Evolutionary conservation across 1,284 basidiomycete species (phyloP).

Genomic region (Omphalotus olearius): DNA sequence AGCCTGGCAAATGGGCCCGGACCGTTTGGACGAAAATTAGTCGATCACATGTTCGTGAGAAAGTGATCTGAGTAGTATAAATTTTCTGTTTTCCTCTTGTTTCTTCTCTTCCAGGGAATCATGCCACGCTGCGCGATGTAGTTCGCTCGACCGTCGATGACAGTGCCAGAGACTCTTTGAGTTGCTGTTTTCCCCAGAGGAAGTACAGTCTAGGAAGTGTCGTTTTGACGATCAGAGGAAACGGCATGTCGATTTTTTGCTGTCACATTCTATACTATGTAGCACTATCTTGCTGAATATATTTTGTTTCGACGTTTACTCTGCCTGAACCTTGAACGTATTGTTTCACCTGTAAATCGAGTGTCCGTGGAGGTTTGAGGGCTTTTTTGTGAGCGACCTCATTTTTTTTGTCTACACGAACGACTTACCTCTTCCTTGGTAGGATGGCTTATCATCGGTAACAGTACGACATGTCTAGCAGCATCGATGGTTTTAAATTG

Average conservation of each 20-base stretch:
- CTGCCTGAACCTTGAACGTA: too few relatives aligned
- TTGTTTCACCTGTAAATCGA: too few relatives aligned
- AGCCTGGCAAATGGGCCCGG: too few relatives aligned
- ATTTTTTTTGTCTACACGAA: too few relatives aligned
- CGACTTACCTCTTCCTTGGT: too few relatives aligned
- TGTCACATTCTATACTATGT: slow-evolving; percentile 31
- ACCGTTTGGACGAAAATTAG: too few relatives aligned
- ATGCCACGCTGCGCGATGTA: slow-evolving; percentile 48
- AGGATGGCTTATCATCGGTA: too few relatives aligned
- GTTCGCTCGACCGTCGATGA: slow-evolving; percentile 35
- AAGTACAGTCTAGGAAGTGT: slow-evolving; percentile 47
- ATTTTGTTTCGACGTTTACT: background rate
- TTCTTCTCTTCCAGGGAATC: slow-evolving; percentile 27
- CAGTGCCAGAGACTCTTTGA: slow-evolving; percentile 45
- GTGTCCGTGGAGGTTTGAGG: too few relatives aligned
- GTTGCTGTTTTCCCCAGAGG: slow-evolving; percentile 42
- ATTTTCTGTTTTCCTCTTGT: background rate
- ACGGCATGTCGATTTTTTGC: slow-evolving; percentile 46
- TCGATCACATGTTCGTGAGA: slow-evolving; percentile 23
- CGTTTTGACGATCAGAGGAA: slow-evolving; percentile 40
- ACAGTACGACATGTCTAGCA: too few relatives aligned
- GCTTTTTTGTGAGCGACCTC: too few relatives aligned
- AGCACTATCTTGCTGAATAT: background rate
- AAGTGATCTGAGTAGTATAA: slow-evolving; percentile 24
- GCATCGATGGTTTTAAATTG: too few relatives aligned